Base-by-base conservation (phyloP, 2,329 filamentous ascomycete species). In the Cordyceps javanica region DNA sequence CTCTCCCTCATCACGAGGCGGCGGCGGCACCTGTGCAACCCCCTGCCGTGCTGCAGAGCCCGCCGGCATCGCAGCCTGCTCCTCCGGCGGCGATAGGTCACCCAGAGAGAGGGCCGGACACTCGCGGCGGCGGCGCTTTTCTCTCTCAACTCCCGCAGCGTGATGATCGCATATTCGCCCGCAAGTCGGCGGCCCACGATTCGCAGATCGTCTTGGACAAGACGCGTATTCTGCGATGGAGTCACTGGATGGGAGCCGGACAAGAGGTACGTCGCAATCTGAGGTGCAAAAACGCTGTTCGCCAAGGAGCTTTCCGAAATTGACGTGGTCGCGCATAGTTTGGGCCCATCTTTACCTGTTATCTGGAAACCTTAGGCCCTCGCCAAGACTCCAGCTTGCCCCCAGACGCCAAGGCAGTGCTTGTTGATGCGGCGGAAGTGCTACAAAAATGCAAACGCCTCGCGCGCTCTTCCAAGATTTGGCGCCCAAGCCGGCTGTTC, bases 121-220 rank as follows among this genome's bases (percentile, higher is more conserved):
- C 16, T 41, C 53, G 23, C 5, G 8, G 1, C 1, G 3, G n/a
- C 19, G 32, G 26, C 19, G n/a, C n/a, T n/a, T 41, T 41, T 13
- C 19, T 42, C 8, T n/a, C 41, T 0, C 54, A 50, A 3, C 34
- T 25, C 25, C 45, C 23, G 21, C 41, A 34, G 16, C 28, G 44
- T 8, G 26, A 57, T 38, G 39, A 34, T 28, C 30, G 23, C 9
- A 23, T 53, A 3, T 38, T n/a, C 19, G 21, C 26, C 8, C 48
- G 48, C 1, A 57, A 25, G 19, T 41, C 19, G 19, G 49, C 62
- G 8, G 44, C 63, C 5, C 63, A 68, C 19, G 60, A 65, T 48
- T 67, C 69, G 3, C 65, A 69, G 28, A 64, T 71, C 25, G 60
- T 62, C 19, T 46, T 72, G 30, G 70, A 73, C 57, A 73, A 74